Conservation (phyloP, 2,329 filamentous ascomycete species). For the Exutisphaerella laricina region DNA sequence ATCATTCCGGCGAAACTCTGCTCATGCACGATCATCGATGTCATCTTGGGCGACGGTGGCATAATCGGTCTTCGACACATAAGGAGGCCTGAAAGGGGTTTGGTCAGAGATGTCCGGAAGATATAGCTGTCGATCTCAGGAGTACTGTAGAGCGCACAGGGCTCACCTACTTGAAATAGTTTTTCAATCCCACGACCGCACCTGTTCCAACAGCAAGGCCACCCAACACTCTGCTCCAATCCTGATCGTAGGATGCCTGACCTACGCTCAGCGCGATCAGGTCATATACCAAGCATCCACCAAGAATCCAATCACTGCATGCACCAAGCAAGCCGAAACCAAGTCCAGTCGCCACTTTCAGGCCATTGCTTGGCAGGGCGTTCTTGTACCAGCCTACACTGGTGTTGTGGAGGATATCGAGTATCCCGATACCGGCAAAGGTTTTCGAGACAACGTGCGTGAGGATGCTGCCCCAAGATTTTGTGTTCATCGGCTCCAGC, state of each 20-base stretch:
- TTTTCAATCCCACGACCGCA: conserved; percentile 50
- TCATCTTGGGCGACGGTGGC: conserved; percentile 25
- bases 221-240: conserved; percentile 49
- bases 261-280: conserved; percentile 51
- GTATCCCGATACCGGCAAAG: conserved; percentile 55
- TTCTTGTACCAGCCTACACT: conserved; percentile 52
- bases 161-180: conserved; percentile 47
- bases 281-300: conserved; percentile 55
- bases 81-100: conserved; percentile 28
- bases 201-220: conserved; percentile 49
- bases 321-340: conserved; percentile 49
- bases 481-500: conserved; percentile 46
- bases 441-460: conserved; percentile 56
- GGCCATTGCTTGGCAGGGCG: conserved; percentile 40
- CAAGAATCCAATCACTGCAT: conserved; percentile 56
- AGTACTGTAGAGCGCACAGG: conserved; percentile 3
- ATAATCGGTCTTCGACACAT: conserved; percentile 27
- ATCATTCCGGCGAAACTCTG: no score
- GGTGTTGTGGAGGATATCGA: conserved; percentile 56
- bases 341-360: conserved; percentile 51
- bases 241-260: conserved; percentile 45
- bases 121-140: neutral
- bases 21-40: conserved; percentile 23
- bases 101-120: conserved; percentile 11
- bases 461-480: conserved; percentile 48